Conservation (phyloP, 106 monocot species). For the Xerophyta viscosa region DNA sequence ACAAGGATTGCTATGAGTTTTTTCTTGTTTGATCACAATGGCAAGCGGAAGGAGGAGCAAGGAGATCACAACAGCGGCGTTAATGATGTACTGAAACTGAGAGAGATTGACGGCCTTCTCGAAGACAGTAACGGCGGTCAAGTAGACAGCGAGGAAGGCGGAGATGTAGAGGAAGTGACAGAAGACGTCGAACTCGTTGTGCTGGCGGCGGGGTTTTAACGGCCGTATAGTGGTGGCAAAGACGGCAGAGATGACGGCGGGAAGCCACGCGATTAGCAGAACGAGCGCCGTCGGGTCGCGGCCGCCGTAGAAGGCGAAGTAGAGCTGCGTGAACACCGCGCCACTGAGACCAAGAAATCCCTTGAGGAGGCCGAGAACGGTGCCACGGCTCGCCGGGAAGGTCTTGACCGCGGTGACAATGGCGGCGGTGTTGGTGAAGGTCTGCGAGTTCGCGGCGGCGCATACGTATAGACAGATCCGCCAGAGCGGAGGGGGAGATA, state of each 20-base stretch:
- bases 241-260: conserved; percentile 20
- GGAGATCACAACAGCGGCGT: conserved; percentile 31
- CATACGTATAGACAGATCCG: conserved; percentile 46
- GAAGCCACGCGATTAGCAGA: conserved; percentile 25
- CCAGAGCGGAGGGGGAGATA: conserved; percentile 26
- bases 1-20: neutral
- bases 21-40: conserved; percentile 34
- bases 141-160: conserved; percentile 14
- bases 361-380: conserved; percentile 45
- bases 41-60: conserved; percentile 34
- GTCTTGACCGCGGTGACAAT: conserved; percentile 49
- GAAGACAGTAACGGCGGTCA: conserved; percentile 28
- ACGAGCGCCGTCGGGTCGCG: conserved; percentile 15
- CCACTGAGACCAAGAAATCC: conserved; percentile 56
- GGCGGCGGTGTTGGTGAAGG: conserved; percentile 42
- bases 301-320: conserved; percentile 25
- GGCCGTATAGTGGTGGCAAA: conserved; percentile 25
- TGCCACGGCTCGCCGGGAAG: conserved; percentile 49
- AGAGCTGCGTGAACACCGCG: conserved; percentile 48
- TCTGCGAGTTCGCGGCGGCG: conserved; percentile 38
- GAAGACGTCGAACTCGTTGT: conserved; percentile 22
- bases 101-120: conserved; percentile 34
- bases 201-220: neutral
- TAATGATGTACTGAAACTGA: conserved; percentile 13
- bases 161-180: conserved; percentile 31